A percentile compares a stretch with the other conserved stretches of the same genome.
Evolutionary conservation across 2,329 filamentous ascomycete species (phyloP).

Genomic region (Microascus cirrosus): DNA sequence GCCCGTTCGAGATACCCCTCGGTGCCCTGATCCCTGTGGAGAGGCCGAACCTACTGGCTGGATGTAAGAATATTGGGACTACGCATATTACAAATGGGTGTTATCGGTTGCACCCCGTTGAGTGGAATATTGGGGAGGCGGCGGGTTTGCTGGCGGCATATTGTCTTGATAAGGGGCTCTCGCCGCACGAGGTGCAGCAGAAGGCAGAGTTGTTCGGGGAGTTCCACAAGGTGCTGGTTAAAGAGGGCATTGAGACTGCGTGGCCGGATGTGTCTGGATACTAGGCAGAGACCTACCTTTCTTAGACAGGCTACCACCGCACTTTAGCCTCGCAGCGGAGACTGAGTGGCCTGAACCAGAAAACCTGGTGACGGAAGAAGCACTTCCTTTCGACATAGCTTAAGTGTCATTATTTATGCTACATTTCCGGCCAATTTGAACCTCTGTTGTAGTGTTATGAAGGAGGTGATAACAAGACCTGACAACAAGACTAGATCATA

Average conservation of each 20-base stretch:
- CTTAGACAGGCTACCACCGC: too few relatives aligned
- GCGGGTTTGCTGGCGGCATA: conserved; percentile 13
- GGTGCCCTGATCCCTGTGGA: conserved; percentile 12
- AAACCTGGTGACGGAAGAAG: too few relatives aligned
- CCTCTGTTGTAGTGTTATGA: too few relatives aligned
- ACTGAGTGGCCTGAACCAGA: too few relatives aligned
- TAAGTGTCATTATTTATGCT: too few relatives aligned
- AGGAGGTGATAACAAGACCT: too few relatives aligned
- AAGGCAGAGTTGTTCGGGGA: conserved; percentile 5
- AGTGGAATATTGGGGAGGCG: conserved; percentile 17
- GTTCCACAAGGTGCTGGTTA: conserved; percentile 6
- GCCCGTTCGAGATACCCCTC: conserved; percentile 15
- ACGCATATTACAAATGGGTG: conserved; percentile 17
- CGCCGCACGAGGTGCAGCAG: conserved; percentile 12
- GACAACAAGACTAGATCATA: too few relatives aligned
- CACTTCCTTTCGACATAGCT: too few relatives aligned
- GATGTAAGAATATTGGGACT: conserved; percentile 16
- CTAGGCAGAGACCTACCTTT: background rate
- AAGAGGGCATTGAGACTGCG: conserved; percentile 9
- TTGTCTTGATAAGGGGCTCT: conserved; percentile 10
- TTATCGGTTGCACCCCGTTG: conserved; percentile 15
- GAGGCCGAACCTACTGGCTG: conserved; percentile 12
- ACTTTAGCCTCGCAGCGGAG: too few relatives aligned
- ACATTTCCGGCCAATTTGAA: too few relatives aligned
- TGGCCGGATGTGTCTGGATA: conserved; percentile 10